Base-by-base conservation (phyloP, 805 yeast species). In the Kuraishia cidri region DNA sequence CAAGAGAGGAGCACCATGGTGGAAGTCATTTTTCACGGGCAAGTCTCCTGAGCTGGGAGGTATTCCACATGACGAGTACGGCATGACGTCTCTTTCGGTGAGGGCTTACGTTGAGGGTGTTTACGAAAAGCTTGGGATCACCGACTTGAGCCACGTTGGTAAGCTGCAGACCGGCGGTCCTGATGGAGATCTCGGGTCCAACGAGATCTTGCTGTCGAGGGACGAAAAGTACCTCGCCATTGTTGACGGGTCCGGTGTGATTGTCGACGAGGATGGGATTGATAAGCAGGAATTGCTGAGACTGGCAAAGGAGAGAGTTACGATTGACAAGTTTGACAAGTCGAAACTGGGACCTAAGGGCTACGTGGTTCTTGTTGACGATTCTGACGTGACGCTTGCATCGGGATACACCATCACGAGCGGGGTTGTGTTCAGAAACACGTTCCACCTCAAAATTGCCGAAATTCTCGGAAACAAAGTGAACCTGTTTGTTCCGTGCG, bases 91-190 rank as follows among this genome's bases (percentile, higher is more conserved):
- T 6, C 64, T 90, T 42, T 85, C 95, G 32, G 97, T 92, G 30
- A 75, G 97, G 48, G 85, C 95, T 31, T 90, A 77, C 54, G 94
- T 90, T 37, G 79, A 83, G 53, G 83, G 84, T 48, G 77, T 88
- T 38, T 90, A 90, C 58, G 81, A 84, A 44, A 83, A 86, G 54
- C 68, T 80, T 37, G 62, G 71, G 13, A 65, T 90, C 38, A 56
- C 64, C 24, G 73, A 79, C 42, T 60, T 70, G 44, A 52, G 66
- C 17, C 58, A 62, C 25, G 70, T 90, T 38, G 69, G 68, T 47
- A 90, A 92, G 61, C 66, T 92, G 50, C 98, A 90, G 65, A 92
- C 97, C 35, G 98, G 97, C 61, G 98, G 98, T 29, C 97, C 97
- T 42, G 97, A 92, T 58, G 98, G 98, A 51, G 98, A 90, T 60